These are phyloP conservation scores for Ascochyta lentis DNA, from an alignment of 2,329 filamentous ascomycete genomes.

Conservation along the genomic window DNA sequence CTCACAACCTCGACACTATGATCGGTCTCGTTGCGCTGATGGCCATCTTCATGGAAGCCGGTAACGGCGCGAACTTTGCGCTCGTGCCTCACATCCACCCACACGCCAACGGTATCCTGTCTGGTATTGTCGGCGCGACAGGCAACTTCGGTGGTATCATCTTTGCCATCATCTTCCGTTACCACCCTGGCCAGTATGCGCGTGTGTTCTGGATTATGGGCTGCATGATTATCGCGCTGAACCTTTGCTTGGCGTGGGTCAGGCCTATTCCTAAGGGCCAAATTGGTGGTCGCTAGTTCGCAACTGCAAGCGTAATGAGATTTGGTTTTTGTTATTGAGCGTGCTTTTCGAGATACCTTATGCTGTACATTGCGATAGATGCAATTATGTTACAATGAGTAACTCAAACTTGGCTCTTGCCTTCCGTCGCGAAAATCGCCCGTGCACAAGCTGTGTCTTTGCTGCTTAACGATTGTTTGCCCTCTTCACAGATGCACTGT, in stretches of 20 bases:
- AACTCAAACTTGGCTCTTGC: not conserved
- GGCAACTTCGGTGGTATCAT: conserved; percentile 87
- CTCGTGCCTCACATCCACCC: conserved; percentile 88
- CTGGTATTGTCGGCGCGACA: conserved; percentile 77
- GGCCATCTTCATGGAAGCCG: conserved; percentile 83
- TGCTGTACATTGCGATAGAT: not conserved
- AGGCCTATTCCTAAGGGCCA: conserved; percentile 63
- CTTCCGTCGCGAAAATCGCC: no score
- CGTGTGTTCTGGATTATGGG: conserved; percentile 84
- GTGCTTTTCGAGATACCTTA: conserved; percentile 18
- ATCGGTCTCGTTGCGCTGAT: conserved; percentile 78
- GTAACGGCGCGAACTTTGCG: conserved; percentile 86
- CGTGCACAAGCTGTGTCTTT: no score
- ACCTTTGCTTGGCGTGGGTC: conserved; percentile 71
- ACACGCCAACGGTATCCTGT: conserved; percentile 79
- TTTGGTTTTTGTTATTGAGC: conserved; percentile 8
- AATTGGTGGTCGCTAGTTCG: conserved; percentile 52
- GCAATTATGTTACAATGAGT: not conserved
- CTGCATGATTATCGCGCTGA: conserved; percentile 72
- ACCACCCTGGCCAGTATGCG: conserved; percentile 71
- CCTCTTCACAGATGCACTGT: no score
- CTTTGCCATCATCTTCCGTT: conserved; percentile 84
- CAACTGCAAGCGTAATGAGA: not conserved
- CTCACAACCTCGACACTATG: conserved; percentile 68
- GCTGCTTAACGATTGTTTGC: no score